phyloP scores from a whole-genome alignment of 2,329 filamentous ascomycete genomes.

The Clarireedia hainanense region DNA sequence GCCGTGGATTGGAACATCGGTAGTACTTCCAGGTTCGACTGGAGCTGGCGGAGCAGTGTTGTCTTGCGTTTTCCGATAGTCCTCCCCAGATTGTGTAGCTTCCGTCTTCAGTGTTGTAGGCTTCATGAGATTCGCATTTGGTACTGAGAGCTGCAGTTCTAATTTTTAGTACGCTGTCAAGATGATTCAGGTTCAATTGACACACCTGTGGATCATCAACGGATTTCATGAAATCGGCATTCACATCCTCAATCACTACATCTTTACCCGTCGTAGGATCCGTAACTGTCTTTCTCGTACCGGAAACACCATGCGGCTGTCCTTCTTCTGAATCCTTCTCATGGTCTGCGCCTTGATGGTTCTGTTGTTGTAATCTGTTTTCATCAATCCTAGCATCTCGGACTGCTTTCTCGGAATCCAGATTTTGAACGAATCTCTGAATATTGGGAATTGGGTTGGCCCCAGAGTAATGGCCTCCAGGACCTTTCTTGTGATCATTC shows the following conservation, averaged over 20 bases:
- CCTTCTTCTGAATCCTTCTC: constrained; percentile 34
- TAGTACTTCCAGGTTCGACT: constrained; percentile 70
- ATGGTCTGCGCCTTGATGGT: constrained; percentile 3
- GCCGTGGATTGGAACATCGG: constrained; percentile 89
- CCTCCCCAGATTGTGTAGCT: constrained; percentile 60
- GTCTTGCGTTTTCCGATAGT: constrained; percentile 82
- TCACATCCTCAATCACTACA: constrained; percentile 77
- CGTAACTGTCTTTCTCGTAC: constrained; percentile 55
- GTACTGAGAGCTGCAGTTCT: constrained; percentile 59
- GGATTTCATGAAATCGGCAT: constrained; percentile 59
- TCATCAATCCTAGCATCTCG: constrained; percentile 66
- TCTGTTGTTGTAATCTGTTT: constrained; percentile 29
- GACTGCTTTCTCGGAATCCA: constrained; percentile 72
- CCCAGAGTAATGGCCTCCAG: constrained; percentile 16
- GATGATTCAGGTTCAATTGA: neutral
- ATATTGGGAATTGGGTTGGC: constrained; percentile 21
- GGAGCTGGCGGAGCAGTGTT: constrained; percentile 87
- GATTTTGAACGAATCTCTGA: constrained; percentile 46
- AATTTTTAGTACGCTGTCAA: neutral
- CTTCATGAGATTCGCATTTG: constrained; percentile 81
- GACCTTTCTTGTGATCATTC: constrained; percentile 10
- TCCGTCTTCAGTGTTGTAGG: constrained; percentile 65
- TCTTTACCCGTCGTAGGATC: constrained; percentile 85
- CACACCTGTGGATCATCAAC: constrained; percentile 64
- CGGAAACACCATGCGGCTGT: constrained; percentile 30